Base-by-base conservation (phyloP, 768 basidiomycete species). In the Boletus rubroflammeus region DNA sequence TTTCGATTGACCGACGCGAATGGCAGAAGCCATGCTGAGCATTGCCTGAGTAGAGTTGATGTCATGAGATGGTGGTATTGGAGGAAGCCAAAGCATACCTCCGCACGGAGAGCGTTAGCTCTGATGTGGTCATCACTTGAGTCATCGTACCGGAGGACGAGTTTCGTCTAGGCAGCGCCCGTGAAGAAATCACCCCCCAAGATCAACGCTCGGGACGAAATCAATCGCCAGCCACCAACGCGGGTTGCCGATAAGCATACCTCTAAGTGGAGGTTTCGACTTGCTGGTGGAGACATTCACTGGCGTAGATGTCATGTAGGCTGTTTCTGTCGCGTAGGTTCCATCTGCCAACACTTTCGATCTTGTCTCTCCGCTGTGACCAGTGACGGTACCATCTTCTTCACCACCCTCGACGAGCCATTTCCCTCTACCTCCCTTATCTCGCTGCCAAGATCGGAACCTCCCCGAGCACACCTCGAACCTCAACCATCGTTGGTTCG, bases 111-210 rank as follows among this genome's bases (percentile, higher is more conserved):
- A 6, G 81, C 74, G 63, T 99, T 96, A 39, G 77, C 73, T 35
- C 75, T 81, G 9, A 74, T 65, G 28, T 78, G 75, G 57, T 87
- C 83, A n/a, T 68, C 68, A 13, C 67, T 64, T 49, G 85, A 61
- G 50, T 81, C 77, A 8, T 77, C 69, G 59, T 76, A 90, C 15
- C 96, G 81, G 35, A 99, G 78, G 10, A 96, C 85, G 28, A 98
- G 80, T 72, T 99, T 99, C 49, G 93, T 91, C 55, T 98, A 73
- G 4, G 94, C 85, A 17, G 92, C 76, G 13, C 90, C 93, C 3
- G 97, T 98, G 75, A 93, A 99, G 76, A 96, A 99, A 73, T 98
- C 97, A 19, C 95, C 97, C n/a, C 90, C 90, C 39, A 98, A 80
- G 41, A 98, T 82, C 45, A 98, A 74, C 5, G 92, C 93, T 86